phyloP scores from a whole-genome alignment of 1,139 yeast species.

The Geotrichum citri-aurantii region DNA sequence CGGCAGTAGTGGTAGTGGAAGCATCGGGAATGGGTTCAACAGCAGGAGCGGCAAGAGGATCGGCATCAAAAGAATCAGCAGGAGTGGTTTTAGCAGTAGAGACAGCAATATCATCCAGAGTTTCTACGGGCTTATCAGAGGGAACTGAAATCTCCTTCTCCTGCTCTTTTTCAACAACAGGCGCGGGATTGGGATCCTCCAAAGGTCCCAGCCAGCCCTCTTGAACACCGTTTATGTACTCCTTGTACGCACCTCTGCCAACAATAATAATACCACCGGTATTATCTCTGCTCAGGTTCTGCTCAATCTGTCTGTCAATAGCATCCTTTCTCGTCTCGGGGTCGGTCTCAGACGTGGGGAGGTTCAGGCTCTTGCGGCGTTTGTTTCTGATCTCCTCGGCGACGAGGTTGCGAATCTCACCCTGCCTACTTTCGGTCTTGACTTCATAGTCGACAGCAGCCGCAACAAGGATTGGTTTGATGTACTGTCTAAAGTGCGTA shows the following conservation, averaged over 20 bases:
- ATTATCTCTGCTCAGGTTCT: constrained; percentile 29
- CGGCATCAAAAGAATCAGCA: constrained; percentile 12
- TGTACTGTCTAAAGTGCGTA: constrained; percentile 66
- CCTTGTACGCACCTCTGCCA: constrained; percentile 95
- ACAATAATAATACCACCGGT: constrained; percentile 86
- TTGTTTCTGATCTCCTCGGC: constrained; percentile 75
- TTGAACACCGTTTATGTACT: constrained; percentile 81
- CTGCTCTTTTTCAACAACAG: constrained; percentile 16
- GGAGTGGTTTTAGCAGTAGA: background rate
- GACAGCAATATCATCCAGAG: constrained; percentile 2
- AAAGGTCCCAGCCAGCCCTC: constrained; percentile 94
- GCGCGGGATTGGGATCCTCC: constrained; percentile 49
- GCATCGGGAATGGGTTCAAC: constrained; percentile 19
- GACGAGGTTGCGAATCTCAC: constrained; percentile 74
- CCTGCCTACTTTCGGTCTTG: constrained; percentile 68
- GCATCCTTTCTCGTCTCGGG: constrained; percentile 26
- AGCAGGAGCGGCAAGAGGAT: background rate
- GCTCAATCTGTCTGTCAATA: constrained; percentile 29
- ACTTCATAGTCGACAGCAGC: constrained; percentile 85
- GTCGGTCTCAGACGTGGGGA: constrained; percentile 26
- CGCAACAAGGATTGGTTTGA: constrained; percentile 82
- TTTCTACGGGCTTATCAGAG: constrained; percentile 1
- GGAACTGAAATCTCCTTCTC: constrained; percentile 3
- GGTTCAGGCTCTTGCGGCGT: constrained; percentile 42
- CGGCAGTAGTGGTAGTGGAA: background rate